Conservation (phyloP, 2,329 filamentous ascomycete species). For the Ophiostoma piceae region DNA sequence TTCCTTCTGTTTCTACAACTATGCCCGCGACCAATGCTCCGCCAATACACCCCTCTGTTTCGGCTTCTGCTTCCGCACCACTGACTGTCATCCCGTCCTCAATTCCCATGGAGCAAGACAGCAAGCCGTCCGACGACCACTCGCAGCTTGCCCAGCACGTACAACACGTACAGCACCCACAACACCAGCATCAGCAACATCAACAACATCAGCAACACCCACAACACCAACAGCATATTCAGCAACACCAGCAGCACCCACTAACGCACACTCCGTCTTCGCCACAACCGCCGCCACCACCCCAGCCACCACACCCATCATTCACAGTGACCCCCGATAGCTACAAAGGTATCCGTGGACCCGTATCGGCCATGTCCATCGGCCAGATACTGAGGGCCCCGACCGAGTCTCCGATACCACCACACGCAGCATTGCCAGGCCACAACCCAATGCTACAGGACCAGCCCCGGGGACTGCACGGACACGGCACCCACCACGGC, state of each 20-base stretch:
- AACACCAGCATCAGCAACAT: neutral
- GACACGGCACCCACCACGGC: slow-evolving; percentile 34
- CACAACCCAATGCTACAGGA: slow-evolving; percentile 34
- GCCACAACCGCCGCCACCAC: slow-evolving; percentile 33
- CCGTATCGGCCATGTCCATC: slow-evolving; percentile 42
- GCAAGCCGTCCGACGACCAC: slow-evolving; percentile 21
- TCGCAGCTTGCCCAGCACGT: neutral
- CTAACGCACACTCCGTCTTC: slow-evolving; percentile 37
- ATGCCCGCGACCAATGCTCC: slow-evolving; percentile 19
- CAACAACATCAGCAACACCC: slow-evolving; percentile 4
- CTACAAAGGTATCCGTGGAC: slow-evolving; percentile 42
- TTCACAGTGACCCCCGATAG: slow-evolving; percentile 35
- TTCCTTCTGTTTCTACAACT: slow-evolving; percentile 15
- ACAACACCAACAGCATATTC: slow-evolving; percentile 10
- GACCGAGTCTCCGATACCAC: slow-evolving; percentile 31
- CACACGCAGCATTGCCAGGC: slow-evolving; percentile 29
- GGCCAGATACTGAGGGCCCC: slow-evolving; percentile 31
- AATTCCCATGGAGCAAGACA: slow-evolving; percentile 25
- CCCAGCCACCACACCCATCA: slow-evolving; percentile 27
- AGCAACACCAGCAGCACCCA: slow-evolving; percentile 4
- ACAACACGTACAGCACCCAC: slow-evolving; percentile 3
- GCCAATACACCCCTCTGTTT: slow-evolving; percentile 17
- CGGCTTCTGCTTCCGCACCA: slow-evolving; percentile 4
- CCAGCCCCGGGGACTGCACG: slow-evolving; percentile 33
- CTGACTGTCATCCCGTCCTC: slow-evolving; percentile 1